These are phyloP conservation scores for Phoenix dactylifera DNA, from an alignment of 176 grass and related monocot species.

Conservation along the genomic window DNA sequence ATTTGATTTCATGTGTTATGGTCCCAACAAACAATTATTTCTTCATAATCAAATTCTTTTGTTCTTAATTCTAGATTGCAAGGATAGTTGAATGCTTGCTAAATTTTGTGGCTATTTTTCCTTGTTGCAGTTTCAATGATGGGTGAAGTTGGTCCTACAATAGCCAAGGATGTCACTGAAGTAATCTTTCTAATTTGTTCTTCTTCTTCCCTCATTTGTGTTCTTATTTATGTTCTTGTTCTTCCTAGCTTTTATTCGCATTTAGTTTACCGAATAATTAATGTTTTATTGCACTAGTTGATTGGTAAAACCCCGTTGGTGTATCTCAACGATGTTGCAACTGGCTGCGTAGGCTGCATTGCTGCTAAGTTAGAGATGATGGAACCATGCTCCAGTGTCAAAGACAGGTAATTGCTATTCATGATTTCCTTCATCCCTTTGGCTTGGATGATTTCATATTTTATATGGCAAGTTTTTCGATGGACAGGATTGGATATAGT, in stretches of 20 bases:
- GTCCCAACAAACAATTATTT: too few species aligned
- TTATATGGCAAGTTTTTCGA: background rate
- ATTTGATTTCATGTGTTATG: too few species aligned
- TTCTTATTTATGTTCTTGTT: background rate
- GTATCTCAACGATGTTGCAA: conserved; percentile 71
- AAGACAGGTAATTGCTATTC: conserved; percentile 54
- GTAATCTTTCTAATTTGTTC: conserved; percentile 14
- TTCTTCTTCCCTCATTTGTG: too few species aligned
- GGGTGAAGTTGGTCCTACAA: conserved; percentile 36
- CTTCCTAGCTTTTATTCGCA: background rate
- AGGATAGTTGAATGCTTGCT: too few species aligned
- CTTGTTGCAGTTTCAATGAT: conserved; percentile 9
- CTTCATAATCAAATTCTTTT: too few species aligned
- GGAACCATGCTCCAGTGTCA: conserved; percentile 98
- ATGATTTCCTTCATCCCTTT: background rate
- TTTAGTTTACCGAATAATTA: conserved; percentile 6
- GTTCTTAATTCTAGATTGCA: too few species aligned
- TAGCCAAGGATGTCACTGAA: conserved; percentile 77
- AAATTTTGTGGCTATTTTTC: too few species aligned
- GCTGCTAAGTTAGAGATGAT: conserved; percentile 93
- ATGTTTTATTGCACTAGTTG: conserved; percentile 32
- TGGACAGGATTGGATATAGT: too few species aligned
- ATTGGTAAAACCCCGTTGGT: conserved; percentile 91
- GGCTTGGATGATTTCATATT: background rate
- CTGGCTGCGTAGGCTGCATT: conserved; percentile 49